phyloP scores from a whole-genome alignment of 352 stramenopile genomes.

The Pelagophyceae sp. region DNA sequence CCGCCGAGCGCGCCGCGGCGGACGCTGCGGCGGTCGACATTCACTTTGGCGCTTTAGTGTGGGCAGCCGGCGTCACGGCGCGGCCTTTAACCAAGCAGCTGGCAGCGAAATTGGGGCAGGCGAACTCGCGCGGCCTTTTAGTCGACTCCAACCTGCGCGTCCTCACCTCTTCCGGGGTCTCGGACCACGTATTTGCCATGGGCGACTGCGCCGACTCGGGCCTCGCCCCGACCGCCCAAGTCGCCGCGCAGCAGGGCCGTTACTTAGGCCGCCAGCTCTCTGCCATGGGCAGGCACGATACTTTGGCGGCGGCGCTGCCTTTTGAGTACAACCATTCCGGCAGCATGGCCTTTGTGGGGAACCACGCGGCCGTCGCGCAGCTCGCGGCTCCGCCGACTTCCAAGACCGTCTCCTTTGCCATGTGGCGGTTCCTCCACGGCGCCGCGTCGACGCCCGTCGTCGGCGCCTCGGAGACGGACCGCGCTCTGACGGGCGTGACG shows the following conservation, averaged over 20 bases:
- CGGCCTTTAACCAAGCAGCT: constrained; percentile 30
- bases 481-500: constrained; percentile 25
- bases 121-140: constrained; percentile 62
- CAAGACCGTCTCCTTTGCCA: constrained; percentile 20
- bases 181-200: constrained; percentile 58
- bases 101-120: constrained; percentile 48
- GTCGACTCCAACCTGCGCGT: constrained; percentile 64
- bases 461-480: constrained; percentile 20
- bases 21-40: constrained; percentile 8
- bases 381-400: constrained; percentile 13
- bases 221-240: constrained; percentile 30
- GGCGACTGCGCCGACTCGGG: constrained; percentile 56
- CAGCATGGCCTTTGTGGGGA: constrained; percentile 29
- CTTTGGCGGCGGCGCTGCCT: too few relatives aligned
- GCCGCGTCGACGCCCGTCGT: neutral
- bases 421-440: constrained; percentile 26
- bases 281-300: too few relatives aligned
- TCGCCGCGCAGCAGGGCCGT: constrained; percentile 34
- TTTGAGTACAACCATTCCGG: constrained; percentile 37
- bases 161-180: constrained; percentile 58
- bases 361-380: constrained; percentile 29
- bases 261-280: constrained; percentile 34
- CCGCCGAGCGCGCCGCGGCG: constrained; percentile 22
- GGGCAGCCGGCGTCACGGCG: constrained; percentile 33
- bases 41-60: constrained; percentile 33